These are phyloP conservation scores for Mycena vitilis DNA, from an alignment of 768 basidiomycete genomes.

Conservation along the genomic window DNA sequence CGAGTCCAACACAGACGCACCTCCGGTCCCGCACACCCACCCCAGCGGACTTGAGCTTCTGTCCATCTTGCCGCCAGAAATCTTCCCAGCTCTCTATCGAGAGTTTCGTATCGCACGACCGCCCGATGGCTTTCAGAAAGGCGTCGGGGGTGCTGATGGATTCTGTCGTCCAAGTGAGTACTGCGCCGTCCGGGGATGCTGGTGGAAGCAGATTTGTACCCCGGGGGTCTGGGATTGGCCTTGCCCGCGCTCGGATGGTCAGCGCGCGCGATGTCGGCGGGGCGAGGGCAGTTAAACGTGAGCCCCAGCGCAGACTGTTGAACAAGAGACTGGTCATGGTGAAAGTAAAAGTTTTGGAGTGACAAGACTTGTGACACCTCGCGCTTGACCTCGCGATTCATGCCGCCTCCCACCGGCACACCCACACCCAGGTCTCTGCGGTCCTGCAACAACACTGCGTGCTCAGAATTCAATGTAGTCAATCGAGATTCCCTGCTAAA, in stretches of 20 bases:
- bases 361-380: too few species aligned
- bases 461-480: not conserved
- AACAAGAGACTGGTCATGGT: too few species aligned
- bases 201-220: constrained; percentile 43
- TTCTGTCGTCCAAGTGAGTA: constrained; percentile 48
- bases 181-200: constrained; percentile 25
- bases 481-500: constrained; percentile 20
- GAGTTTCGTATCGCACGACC: constrained; percentile 73
- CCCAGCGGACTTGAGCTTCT: constrained; percentile 72
- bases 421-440: constrained; percentile 19
- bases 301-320: constrained; percentile 7
- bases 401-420: constrained; percentile 1
- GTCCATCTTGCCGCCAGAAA: constrained; percentile 72
- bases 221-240: constrained; percentile 51
- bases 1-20: constrained; percentile 51
- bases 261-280: constrained; percentile 49
- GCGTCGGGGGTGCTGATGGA: constrained; percentile 66
- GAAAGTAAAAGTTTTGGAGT: too few species aligned
- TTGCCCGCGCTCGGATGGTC: constrained; percentile 48
- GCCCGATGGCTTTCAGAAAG: constrained; percentile 82
- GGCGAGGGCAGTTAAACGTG: constrained; percentile 31
- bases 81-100: constrained; percentile 75
- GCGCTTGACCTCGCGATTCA: too few species aligned
- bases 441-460: constrained; percentile 22
- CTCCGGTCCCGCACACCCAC: constrained; percentile 76